phyloP scores from a whole-genome alignment of 768 basidiomycete genomes.

The Strobilomyces dryophilus region DNA sequence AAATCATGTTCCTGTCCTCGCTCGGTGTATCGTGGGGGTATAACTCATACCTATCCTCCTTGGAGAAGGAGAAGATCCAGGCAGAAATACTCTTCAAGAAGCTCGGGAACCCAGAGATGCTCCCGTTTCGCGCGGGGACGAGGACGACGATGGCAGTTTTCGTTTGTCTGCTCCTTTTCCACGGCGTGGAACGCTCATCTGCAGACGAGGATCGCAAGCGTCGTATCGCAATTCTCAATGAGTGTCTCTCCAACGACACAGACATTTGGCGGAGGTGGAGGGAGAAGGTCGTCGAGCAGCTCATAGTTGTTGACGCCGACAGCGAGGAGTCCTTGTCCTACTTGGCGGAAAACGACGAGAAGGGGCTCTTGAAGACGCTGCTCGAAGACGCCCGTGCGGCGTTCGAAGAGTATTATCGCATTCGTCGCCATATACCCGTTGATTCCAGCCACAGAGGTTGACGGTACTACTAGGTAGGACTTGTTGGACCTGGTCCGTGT shows the following conservation, averaged over 20 bases:
- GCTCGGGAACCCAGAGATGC: slow-evolving; percentile 10
- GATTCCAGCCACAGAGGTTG: neutral
- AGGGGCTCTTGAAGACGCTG: slow-evolving; percentile 1
- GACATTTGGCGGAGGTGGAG: slow-evolving; percentile 21
- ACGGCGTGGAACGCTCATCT: neutral
- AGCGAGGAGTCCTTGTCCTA: neutral
- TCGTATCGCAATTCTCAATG: slow-evolving; percentile 10
- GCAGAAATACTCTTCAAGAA: slow-evolving; percentile 8
- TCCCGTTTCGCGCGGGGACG: slow-evolving; percentile 12
- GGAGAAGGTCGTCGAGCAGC: slow-evolving; percentile 17
- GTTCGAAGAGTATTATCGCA: slow-evolving; percentile 8
- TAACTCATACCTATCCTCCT: slow-evolving; percentile 29
- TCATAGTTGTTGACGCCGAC: neutral
- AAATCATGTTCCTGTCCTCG: slow-evolving; percentile 31
- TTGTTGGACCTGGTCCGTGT: too few species aligned
- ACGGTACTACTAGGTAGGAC: too few species aligned
- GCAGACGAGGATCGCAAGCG: neutral
- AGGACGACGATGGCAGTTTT: slow-evolving; percentile 24
- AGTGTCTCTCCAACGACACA: slow-evolving; percentile 22
- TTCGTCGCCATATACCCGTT: neutral
- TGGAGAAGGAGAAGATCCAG: slow-evolving; percentile 34
- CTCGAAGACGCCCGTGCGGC: slow-evolving; percentile 19
- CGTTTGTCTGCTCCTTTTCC: slow-evolving; percentile 21
- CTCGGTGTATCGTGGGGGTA: slow-evolving; percentile 33
- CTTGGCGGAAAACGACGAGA: neutral